Base-by-base conservation (phyloP, 1,139 yeast genomes). In the Geotrichum fermentans region DNA sequence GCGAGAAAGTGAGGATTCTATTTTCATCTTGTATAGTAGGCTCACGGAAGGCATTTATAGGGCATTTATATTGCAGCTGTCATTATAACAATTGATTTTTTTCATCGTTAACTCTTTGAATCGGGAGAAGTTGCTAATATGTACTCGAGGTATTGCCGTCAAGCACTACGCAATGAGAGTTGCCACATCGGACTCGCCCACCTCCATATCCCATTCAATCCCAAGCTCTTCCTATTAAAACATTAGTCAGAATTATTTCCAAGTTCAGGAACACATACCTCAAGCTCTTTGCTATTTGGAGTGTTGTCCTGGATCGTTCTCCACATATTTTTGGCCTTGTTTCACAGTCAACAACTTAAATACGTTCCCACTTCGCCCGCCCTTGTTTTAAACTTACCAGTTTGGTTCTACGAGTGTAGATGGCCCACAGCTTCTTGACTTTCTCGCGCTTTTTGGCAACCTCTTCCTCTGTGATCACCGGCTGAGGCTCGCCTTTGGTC, bases 301-400 rank as follows among this genome's bases (percentile, higher is more conserved):
- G 42, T 44, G 29, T 46, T 50, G 7, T 50, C 53, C n/a, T 40
- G 40, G 8, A 50, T 46, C 11, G 43, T 43, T 18, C 37, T 50
- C 50, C 50, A 46, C 22, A 50, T 36, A 16, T 14, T 38, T 17
- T 39, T 33, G 21, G 46, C 51, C 52, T 50, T 32, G 26, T 10
- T 24, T 24, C 8, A 6, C 10, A 24, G 28, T 6, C 8, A 24
- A 24, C 8, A 6, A 24, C 8, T 24, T 6, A 24, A 24, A 24
- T 24, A n/a, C n/a, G n/a, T n/a, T n/a, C n/a, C n/a, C n/a, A n/a
- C n/a, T n/a, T n/a, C n/a, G n/a, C n/a, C n/a, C n/a, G n/a, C n/a
- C n/a, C n/a, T n/a, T n/a, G n/a, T n/a, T n/a, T n/a, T n/a, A n/a
- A n/a, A 34, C 54, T 33, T 30, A 53, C 56, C n/a, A 55, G 22